A percentile compares a stretch with the other conserved stretches of the same genome.
phyloP scores from a whole-genome alignment of 352 stramenopile genomes.

The Pythium vanterpoolii region DNA sequence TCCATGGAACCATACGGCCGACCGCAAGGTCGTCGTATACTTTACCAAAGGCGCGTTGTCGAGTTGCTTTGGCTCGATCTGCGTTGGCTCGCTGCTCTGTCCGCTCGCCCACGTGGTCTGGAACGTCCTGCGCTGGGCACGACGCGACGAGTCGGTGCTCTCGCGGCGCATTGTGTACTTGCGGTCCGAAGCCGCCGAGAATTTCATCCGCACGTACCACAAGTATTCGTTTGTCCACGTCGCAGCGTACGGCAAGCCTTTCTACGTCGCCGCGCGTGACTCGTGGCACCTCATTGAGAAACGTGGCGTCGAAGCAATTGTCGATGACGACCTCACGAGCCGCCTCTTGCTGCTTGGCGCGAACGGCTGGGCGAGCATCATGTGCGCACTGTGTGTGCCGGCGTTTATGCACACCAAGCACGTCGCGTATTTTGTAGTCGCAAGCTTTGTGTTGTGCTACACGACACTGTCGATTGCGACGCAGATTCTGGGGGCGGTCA shows the following conservation, averaged over 20 bases:
- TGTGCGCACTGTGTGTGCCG: conserved; percentile 64
- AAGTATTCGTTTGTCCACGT: conserved; percentile 86
- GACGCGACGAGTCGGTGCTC: conserved; percentile 66
- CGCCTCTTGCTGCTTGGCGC: conserved; percentile 64
- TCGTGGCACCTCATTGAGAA: conserved; percentile 74
- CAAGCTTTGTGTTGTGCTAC: conserved; percentile 75
- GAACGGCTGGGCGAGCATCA: conserved; percentile 79
- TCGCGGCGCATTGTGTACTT: conserved; percentile 55
- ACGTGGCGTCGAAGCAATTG: conserved; percentile 80
- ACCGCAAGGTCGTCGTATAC: conserved; percentile 65
- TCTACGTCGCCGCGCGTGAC: conserved; percentile 73
- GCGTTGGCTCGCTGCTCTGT: conserved; percentile 76
- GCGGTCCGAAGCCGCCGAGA: conserved; percentile 55
- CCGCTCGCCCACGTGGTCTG: conserved; percentile 74
- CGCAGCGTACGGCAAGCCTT: conserved; percentile 76
- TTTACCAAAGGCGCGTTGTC: conserved; percentile 62
- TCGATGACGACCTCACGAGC: conserved; percentile 83
- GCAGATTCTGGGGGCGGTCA: conserved; percentile 65
- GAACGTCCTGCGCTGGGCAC: conserved; percentile 72
- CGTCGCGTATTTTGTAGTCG: conserved; percentile 71
- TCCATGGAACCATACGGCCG: conserved; percentile 17
- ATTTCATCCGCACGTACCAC: conserved; percentile 85
- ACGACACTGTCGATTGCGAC: conserved; percentile 75
- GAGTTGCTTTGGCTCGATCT: conserved; percentile 81
- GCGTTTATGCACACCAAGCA: conserved; percentile 51